Percentiles rank a stretch among this genome's conserved stretches.
phyloP scores from a whole-genome alignment of 805 yeast species.

The Candida corydali region DNA sequence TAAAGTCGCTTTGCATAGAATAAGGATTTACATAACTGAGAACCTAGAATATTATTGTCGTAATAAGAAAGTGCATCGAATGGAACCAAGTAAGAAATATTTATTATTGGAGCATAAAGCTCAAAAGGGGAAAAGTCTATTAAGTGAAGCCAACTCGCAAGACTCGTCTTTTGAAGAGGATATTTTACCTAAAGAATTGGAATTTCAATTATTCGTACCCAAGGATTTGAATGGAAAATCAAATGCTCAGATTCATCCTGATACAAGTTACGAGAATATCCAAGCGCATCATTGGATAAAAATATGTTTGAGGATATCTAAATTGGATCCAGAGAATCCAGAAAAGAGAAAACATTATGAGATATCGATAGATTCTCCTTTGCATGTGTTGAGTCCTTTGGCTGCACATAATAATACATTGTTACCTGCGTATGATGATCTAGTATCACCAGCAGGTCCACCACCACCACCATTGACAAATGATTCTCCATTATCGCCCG shows the following conservation, averaged over 20 bases:
- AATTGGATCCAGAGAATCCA: constrained; percentile 48
- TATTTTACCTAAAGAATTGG: constrained; percentile 71
- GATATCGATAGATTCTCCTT: constrained; percentile 91
- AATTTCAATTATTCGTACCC: constrained; percentile 84
- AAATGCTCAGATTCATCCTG: constrained; percentile 63
- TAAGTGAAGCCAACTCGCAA: constrained; percentile 33
- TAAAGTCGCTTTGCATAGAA: constrained; percentile 80
- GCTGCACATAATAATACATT: constrained; percentile 81
- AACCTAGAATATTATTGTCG: constrained; percentile 86
- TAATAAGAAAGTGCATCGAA: constrained; percentile 81
- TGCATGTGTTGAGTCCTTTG: constrained; percentile 69
- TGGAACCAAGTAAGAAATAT: constrained; percentile 84
- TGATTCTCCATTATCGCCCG: constrained; percentile 46
- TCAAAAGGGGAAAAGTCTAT: constrained; percentile 41
- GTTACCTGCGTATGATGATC: constrained; percentile 62
- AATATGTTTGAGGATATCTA: constrained; percentile 75
- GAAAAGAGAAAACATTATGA: constrained; percentile 86
- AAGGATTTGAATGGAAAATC: constrained; percentile 53
- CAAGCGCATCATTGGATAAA: constrained; percentile 96
- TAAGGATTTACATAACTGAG: constrained; percentile 82
- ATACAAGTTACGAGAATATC: constrained; percentile 73
- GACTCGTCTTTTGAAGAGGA: constrained; percentile 35
- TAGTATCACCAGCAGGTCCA: constrained; percentile 10
- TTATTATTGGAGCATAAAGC: constrained; percentile 80
- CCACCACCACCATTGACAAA: constrained; percentile 4